These are phyloP conservation scores for Cercis canadensis DNA, from an alignment of 306 rosid species.

Conservation along the genomic window DNA sequence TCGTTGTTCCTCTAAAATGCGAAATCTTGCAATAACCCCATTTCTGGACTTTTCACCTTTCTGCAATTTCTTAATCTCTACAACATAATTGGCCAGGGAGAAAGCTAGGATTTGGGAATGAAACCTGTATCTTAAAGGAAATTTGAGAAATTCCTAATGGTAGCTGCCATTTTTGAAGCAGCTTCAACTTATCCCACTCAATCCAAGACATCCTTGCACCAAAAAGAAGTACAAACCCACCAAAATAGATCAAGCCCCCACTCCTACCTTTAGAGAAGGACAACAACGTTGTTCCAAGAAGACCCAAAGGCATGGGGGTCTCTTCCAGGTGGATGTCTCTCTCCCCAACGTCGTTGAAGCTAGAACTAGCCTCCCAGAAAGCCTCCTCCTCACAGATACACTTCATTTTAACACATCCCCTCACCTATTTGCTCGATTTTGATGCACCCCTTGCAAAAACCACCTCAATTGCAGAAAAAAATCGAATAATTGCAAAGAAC, in stretches of 20 bases:
- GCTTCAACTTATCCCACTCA: constrained; percentile 50
- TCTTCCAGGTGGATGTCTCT: constrained; percentile 79
- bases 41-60: constrained; percentile 27
- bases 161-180: constrained; percentile 92
- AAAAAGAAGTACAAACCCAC: constrained; percentile 31
- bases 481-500: no score
- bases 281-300: constrained; percentile 64
- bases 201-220: constrained; percentile 43
- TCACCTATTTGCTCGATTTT: no score
- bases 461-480: no score
- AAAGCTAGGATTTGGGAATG: constrained; percentile 23
- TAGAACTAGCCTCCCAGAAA: no score
- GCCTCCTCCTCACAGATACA: no score
- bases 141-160: constrained; percentile 75
- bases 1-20: constrained; percentile 35
- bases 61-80: constrained; percentile 35
- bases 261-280: constrained; percentile 64
- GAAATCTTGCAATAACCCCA: constrained; percentile 32
- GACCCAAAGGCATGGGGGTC: constrained; percentile 81
- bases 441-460: no score
- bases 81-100: not conserved
- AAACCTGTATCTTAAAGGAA: constrained; percentile 40
- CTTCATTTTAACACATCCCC: no score
- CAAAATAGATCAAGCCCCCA: constrained; percentile 57
- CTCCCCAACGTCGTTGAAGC: no score